A percentile compares a stretch with the other conserved stretches of the same genome.
Conservation (phyloP, 179 eudicot species). For the Beta lomatogona region DNA sequence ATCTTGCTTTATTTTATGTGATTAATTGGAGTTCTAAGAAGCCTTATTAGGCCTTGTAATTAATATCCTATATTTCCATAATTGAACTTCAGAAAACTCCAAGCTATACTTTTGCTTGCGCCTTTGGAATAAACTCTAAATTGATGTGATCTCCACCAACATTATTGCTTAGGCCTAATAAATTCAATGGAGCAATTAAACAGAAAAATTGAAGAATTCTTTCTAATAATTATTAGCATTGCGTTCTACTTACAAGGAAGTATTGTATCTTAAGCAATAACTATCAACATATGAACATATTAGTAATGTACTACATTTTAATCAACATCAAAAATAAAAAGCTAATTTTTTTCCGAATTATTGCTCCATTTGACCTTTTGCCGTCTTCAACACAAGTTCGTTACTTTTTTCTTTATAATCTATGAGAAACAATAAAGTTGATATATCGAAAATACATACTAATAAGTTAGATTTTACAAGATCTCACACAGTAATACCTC, state of each 20-base stretch:
- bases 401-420: no score
- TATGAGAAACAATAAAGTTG: no score
- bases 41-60: neutral
- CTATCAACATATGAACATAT: no score
- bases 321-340: neutral
- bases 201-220: neutral
- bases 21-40: neutral
- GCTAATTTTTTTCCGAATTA: neutral
- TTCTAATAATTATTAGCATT: neutral
- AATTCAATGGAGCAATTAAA: neutral
- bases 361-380: no score
- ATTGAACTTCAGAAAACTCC: neutral
- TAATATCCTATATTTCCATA: neutral
- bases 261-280: no score
- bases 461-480: no score
- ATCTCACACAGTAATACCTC: no score
- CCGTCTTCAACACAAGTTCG: no score
- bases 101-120: slow-evolving; percentile 12
- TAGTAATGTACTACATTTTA: neutral
- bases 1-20: neutral
- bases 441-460: no score
- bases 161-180: neutral
- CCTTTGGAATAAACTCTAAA: neutral
- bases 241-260: neutral
- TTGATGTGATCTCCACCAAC: neutral